These are phyloP conservation scores for Fusarium luffae DNA, from an alignment of 2,329 filamentous ascomycete genomes.

Conservation along the genomic window DNA sequence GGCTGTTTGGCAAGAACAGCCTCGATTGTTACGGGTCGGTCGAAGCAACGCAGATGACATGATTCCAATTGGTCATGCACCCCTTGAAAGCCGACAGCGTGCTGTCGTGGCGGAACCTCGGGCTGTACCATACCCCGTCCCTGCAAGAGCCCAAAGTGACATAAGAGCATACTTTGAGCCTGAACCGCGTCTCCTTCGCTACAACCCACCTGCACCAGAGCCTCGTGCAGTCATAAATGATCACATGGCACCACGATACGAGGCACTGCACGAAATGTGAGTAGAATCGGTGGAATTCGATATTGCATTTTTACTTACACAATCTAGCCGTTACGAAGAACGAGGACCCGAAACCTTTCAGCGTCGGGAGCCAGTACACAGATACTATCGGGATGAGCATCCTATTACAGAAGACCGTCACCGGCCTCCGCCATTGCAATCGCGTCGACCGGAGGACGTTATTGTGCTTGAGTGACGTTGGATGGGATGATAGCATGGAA, in stretches of 20 bases:
- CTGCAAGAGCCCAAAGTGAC: slow-evolving; percentile 9
- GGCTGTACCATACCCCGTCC: slow-evolving; percentile 5
- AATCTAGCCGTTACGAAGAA: slow-evolving; percentile 29
- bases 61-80: slow-evolving; percentile 29
- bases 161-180: slow-evolving; percentile 11
- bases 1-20: slow-evolving; percentile 37
- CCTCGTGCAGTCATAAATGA: slow-evolving; percentile 27
- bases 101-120: slow-evolving; percentile 23
- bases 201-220: slow-evolving; percentile 17
- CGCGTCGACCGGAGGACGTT: slow-evolving; percentile 44
- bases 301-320: slow-evolving; percentile 21
- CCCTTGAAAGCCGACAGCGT: slow-evolving; percentile 18
- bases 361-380: slow-evolving; percentile 30
- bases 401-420: slow-evolving; percentile 20
- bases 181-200: slow-evolving; percentile 17
- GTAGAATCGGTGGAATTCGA: slow-evolving; percentile 3
- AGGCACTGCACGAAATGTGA: slow-evolving; percentile 44
- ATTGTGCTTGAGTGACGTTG: slow-evolving; percentile 49
- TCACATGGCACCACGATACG: slow-evolving; percentile 18
- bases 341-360: slow-evolving; percentile 7
- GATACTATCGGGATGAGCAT: slow-evolving; percentile 30
- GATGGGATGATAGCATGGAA: not conserved
- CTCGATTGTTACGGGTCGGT: slow-evolving; percentile 30
- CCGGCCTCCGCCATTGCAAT: slow-evolving; percentile 35
- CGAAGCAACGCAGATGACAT: slow-evolving; percentile 37